Evolutionary conservation across 2,329 filamentous ascomycete species (phyloP).

Genomic region (Pezizomycotina sp.): DNA sequence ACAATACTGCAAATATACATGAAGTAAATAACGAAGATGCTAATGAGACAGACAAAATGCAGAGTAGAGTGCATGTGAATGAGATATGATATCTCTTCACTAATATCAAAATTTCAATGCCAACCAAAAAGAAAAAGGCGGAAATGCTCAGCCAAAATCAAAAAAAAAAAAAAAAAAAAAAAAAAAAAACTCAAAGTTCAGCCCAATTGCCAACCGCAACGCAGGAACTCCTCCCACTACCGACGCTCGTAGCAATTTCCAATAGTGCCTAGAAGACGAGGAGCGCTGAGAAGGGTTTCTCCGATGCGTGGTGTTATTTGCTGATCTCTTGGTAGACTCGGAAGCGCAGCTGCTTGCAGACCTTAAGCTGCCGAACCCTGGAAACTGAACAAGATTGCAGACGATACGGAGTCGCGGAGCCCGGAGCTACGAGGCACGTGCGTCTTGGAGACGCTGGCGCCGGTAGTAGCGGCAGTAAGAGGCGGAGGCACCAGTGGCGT

Average conservation of each 20-base stretch:
- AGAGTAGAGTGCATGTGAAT: no score
- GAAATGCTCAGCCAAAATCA: slow-evolving; percentile 3
- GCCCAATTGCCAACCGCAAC: slow-evolving; percentile 24
- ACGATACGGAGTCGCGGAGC: no score
- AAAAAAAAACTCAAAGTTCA: slow-evolving; percentile 19
- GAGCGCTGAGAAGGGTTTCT: slow-evolving; percentile 16
- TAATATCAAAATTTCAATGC: slow-evolving; percentile 2
- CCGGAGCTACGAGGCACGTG: no score
- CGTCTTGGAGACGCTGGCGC: slow-evolving; percentile 27
- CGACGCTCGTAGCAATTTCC: slow-evolving; percentile 25
- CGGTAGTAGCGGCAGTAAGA: slow-evolving; percentile 27
- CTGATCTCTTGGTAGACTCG: slow-evolving; percentile 64
- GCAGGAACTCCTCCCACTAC: slow-evolving; percentile 22
- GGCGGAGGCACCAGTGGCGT: slow-evolving; percentile 23
- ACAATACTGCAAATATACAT: slow-evolving; percentile 4
- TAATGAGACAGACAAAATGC: not conserved
- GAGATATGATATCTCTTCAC: no score
- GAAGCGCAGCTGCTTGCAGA: slow-evolving; percentile 60
- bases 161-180: slow-evolving; percentile 1
- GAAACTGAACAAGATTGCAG: slow-evolving; percentile 13
- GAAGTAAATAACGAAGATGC: not conserved
- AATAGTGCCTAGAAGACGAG: slow-evolving; percentile 20
- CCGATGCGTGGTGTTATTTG: slow-evolving; percentile 39
- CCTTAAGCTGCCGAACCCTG: slow-evolving; percentile 25
- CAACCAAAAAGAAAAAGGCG: not conserved